Conservation (phyloP, 176 grass and related monocot genomes). For the Aegilops speltoides region DNA sequence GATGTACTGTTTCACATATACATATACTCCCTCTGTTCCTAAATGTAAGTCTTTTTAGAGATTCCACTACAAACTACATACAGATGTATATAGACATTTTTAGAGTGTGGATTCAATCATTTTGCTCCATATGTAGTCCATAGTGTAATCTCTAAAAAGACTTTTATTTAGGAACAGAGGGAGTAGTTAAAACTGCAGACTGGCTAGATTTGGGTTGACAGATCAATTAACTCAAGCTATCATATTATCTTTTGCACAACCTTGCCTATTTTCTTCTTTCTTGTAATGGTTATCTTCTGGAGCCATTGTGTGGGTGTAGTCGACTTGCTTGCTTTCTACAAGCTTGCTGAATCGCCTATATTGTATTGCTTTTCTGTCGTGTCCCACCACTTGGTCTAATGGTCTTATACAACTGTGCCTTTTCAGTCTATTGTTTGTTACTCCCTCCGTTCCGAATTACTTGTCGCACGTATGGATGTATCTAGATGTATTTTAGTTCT, state of each 20-base stretch:
- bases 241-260: neutral
- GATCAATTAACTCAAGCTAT: conserved; percentile 3
- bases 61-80: too few species aligned
- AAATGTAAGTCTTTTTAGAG: too few species aligned
- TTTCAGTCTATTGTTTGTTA: conserved; percentile 10
- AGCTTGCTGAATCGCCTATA: conserved; percentile 3
- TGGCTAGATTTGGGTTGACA: neutral
- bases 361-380: conserved; percentile 6
- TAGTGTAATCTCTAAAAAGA: too few species aligned
- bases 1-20: conserved; percentile 8
- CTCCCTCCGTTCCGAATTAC: too few species aligned
- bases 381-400: conserved; percentile 1
- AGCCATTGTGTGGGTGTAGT: neutral
- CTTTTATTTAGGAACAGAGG: too few species aligned
- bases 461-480: too few species aligned
- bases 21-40: neutral
- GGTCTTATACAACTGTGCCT: conserved; percentile 12
- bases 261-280: conserved; percentile 2
- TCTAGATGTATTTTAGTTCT: too few species aligned
- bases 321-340: neutral
- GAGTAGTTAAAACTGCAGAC: neutral
- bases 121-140: too few species aligned
- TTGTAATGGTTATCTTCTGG: neutral
- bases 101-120: too few species aligned
- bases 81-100: too few species aligned